Conservation (phyloP, 2,329 filamentous ascomycete species). For the Lasiodiplodia citricola region DNA sequence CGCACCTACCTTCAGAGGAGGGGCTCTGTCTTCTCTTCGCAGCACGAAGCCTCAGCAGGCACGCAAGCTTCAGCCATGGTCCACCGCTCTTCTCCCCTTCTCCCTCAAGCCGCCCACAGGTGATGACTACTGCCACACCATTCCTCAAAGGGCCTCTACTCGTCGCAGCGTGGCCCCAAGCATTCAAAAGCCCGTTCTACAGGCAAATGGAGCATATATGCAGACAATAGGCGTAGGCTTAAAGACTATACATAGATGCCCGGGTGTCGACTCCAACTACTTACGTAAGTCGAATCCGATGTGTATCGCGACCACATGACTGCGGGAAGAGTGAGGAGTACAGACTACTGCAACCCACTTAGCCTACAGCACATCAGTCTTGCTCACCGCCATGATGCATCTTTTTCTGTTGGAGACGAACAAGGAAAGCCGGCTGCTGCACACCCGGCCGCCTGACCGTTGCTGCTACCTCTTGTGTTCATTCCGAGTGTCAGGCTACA, state of each 20-base stretch:
- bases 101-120: background rate
- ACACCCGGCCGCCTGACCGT: background rate
- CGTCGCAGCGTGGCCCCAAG: background rate
- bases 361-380: background rate
- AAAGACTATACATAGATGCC: background rate
- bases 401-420: background rate
- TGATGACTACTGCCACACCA: background rate
- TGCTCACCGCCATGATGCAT: background rate
- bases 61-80: background rate
- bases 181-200: background rate
- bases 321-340: background rate
- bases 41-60: background rate
- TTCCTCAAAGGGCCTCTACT: background rate
- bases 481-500: no score
- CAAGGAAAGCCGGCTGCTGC: background rate
- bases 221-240: background rate
- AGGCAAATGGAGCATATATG: background rate
- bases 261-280: background rate
- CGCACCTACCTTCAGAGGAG: background rate
- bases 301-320: background rate
- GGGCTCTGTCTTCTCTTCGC: background rate
- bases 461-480: background rate
- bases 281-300: background rate
- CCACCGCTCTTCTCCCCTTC: background rate
- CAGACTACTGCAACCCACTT: background rate